A percentile compares a stretch with the other conserved stretches of the same genome.
Conservation (phyloP, 306 rosid genomes). For the Cicer cuneatum region DNA sequence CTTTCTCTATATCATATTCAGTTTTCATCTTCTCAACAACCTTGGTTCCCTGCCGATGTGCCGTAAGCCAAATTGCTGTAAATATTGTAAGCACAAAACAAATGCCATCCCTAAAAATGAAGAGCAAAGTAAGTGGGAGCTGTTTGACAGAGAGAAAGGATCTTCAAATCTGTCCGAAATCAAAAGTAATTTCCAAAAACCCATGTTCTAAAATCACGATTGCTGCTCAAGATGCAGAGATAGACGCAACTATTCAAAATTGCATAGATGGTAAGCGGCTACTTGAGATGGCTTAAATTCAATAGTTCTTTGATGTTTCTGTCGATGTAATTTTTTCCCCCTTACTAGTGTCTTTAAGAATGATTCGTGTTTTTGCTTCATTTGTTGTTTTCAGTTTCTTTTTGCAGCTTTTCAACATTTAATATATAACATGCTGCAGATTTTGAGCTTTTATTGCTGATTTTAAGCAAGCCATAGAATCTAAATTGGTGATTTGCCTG, state of each 20-base stretch:
- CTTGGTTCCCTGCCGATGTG: slow-evolving; percentile 62
- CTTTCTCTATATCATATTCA: no score
- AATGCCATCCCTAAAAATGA: slow-evolving; percentile 98
- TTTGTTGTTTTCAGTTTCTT: slow-evolving; percentile 21
- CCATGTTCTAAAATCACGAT: slow-evolving; percentile 57
- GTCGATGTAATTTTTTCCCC: not conserved
- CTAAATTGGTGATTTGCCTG: slow-evolving; percentile 7
- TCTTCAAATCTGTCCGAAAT: slow-evolving; percentile 75
- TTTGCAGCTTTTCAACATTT: slow-evolving; percentile 19
- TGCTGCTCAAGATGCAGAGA: slow-evolving; percentile 59
- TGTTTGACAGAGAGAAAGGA: slow-evolving; percentile 80
- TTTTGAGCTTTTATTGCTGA: slow-evolving; percentile 21
- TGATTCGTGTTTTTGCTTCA: slow-evolving; percentile 14
- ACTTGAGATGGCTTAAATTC: slow-evolving; percentile 21
- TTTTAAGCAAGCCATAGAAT: slow-evolving; percentile 2
- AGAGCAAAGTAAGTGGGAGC: slow-evolving; percentile 75
- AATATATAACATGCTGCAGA: not conserved
- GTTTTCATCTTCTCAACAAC: no score
- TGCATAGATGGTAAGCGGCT: slow-evolving; percentile 68
- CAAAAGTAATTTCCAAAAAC: slow-evolving; percentile 77
- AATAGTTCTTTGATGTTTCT: slow-evolving; percentile 21
- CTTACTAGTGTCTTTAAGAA: slow-evolving; percentile 7
- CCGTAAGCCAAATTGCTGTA: slow-evolving; percentile 53
- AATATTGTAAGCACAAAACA: slow-evolving; percentile 62
- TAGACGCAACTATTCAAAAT: slow-evolving; percentile 55